Evolutionary conservation across 148 eudicot genomes (phyloP), one percentile per base, ranked within the genome.

Genomic region (Hydrangea macrophylla): DNA sequence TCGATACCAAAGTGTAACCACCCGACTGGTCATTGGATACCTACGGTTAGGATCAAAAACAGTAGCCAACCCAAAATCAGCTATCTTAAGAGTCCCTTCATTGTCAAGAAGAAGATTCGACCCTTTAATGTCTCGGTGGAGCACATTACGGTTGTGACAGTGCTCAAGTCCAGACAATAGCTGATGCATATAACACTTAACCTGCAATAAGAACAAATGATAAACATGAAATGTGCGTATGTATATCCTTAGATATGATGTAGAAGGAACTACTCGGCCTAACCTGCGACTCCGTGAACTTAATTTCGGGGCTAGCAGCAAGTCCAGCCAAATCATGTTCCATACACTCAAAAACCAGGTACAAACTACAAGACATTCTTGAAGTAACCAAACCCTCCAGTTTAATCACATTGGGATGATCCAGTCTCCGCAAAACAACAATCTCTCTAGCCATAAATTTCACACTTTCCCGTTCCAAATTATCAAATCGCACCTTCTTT

Each of bases 301-400:
- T 92, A 50, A 92, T 85, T 2, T 78, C 86, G 23, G 97, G 92
- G 76, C 91, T 92, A 9, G 97, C 95, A 71, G 96, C 92, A 70
- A 92, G 96, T 61, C 97, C 97, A 70, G 97, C 96, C 70, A 92
- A 76, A 73, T 92, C 97, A 81, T 92, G 97, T 64, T 85, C 97
- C 97, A 92, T 92, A 73, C 87, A 92, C 76, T 92, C 96, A 67
- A 92, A 87, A 42, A 92, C 96, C 60, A 92, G 80, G 69, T 92
- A 92, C 76, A 92, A 87, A 81, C 97, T 92, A 81, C 96, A 89
- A 12, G 96, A 86, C 97, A 92, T 92, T 70, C 97, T 85, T 64
- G 97, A 92, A 40, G 97, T 92, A 54, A 92, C 97, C 81, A 92
- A 82, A 7, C 97, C 97, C 70, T 89, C 90, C 81, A 92, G 79